These are phyloP conservation scores for Monocercomonoides exilis DNA, from an alignment of 78 protist species.

Conservation along the genomic window DNA sequence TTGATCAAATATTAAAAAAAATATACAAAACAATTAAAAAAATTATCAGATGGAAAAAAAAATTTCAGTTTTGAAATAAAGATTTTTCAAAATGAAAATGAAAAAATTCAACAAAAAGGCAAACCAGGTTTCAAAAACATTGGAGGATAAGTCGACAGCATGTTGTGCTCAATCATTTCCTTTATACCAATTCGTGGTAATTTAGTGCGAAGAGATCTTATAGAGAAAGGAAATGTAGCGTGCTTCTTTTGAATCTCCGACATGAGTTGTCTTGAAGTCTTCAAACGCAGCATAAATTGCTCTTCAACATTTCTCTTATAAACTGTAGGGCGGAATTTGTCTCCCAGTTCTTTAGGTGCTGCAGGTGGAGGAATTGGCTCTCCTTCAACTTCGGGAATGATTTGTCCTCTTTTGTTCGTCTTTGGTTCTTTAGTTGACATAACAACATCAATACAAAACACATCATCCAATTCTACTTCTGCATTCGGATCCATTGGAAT, in stretches of 20 bases:
- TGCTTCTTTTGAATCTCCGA: constrained; percentile 39
- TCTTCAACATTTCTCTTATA: constrained; percentile 70
- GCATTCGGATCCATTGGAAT: neutral
- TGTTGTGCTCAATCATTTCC: constrained; percentile 72
- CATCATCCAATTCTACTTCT: neutral
- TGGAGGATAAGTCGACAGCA: constrained; percentile 77
- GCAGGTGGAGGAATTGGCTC: neutral
- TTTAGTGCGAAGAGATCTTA: neutral
- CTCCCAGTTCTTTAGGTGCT: neutral
- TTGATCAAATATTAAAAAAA: neutral
- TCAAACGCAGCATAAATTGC: constrained; percentile 68
- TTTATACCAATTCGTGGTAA: constrained; percentile 65
- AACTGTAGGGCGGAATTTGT: constrained; percentile 52
- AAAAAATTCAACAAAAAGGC: too few relatives aligned
- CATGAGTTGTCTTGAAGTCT: constrained; percentile 63
- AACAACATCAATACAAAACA: constrained; percentile 77
- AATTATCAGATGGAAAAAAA: neutral
- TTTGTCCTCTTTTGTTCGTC: neutral
- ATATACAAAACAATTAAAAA: too few relatives aligned
- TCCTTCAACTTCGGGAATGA: neutral
- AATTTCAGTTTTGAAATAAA: neutral
- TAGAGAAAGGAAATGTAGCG: constrained; percentile 30
- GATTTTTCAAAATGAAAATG: neutral
- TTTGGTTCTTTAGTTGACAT: constrained; percentile 81
- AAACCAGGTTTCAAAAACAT: constrained; percentile 60